These are phyloP conservation scores for Apiotrichum laibachii DNA, from an alignment of 1,284 basidiomycete genomes.

Conservation along the genomic window DNA sequence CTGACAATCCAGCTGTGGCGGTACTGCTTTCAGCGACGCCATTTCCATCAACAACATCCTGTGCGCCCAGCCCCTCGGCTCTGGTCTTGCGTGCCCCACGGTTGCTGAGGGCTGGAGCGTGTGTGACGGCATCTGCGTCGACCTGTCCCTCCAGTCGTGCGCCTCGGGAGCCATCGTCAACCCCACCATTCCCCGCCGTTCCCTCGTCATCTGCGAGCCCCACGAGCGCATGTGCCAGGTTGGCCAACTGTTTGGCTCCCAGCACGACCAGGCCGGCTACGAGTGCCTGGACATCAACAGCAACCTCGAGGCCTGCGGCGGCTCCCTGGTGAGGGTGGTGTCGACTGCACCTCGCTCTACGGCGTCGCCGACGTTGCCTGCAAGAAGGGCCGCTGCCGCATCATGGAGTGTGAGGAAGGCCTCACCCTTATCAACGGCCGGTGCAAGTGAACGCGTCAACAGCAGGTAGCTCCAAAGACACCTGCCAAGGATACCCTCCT, in stretches of 20 bases:
- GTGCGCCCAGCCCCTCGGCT: not conserved
- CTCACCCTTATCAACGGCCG: slow-evolving; percentile 1
- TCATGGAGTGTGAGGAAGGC: slow-evolving; percentile 4
- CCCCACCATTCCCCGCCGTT: not conserved
- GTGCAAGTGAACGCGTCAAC: not conserved
- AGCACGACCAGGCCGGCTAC: not conserved
- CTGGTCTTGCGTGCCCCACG: slow-evolving; percentile 2
- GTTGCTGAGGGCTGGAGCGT: not conserved
- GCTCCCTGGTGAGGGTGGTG: slow-evolving; percentile 7
- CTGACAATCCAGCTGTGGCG: too few species aligned
- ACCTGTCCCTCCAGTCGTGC: not conserved
- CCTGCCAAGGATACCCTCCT: too few species aligned
- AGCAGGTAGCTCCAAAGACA: too few species aligned
- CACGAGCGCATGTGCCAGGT: not conserved
- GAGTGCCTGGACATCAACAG: not conserved
- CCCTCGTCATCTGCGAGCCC: not conserved
- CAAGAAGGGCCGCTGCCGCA: slow-evolving; percentile 19
- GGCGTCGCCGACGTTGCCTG: slow-evolving; percentile 12
- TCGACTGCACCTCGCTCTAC: slow-evolving; percentile 18
- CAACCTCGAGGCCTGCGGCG: slow-evolving; percentile 4
- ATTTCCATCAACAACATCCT: not conserved
- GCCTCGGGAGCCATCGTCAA: not conserved
- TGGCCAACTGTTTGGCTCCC: not conserved
- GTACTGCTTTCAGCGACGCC: not conserved
- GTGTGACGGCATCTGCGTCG: slow-evolving; percentile 1